These are phyloP conservation scores for Colletotrichum limetticola DNA, from an alignment of 2,329 filamentous ascomycete species.

Conservation along the genomic window DNA sequence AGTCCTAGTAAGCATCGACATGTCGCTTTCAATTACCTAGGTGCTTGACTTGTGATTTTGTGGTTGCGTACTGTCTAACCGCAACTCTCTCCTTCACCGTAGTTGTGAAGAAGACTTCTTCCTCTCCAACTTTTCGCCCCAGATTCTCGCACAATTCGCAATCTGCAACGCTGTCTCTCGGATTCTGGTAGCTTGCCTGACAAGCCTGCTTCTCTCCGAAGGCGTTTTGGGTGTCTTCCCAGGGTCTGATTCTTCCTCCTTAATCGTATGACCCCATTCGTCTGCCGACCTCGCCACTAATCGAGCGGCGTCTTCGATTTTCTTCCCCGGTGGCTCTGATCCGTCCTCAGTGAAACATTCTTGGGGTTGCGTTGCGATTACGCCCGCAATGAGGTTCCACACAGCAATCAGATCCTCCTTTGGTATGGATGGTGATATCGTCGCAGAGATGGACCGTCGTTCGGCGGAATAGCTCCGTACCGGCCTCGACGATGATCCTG, in stretches of 20 bases:
- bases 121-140: constrained; percentile 30
- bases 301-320: constrained; percentile 41
- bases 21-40: not conserved
- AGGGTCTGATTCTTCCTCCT: constrained; percentile 3
- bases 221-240: not conserved
- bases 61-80: not conserved
- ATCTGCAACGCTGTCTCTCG: constrained; percentile 33
- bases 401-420: constrained; percentile 41
- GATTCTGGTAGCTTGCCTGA: constrained; percentile 24
- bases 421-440: constrained; percentile 33
- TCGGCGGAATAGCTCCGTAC: constrained; percentile 30
- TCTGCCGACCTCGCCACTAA: constrained; percentile 41
- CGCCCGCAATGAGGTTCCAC: constrained; percentile 51
- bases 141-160: constrained; percentile 24
- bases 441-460: constrained; percentile 32
- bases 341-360: constrained; percentile 86
- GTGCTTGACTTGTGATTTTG: too few relatives aligned
- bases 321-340: constrained; percentile 38
- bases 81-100: not conserved
- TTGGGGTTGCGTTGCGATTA: constrained; percentile 98
- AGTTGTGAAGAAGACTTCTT: constrained; percentile 27
- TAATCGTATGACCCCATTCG: constrained; percentile 38
- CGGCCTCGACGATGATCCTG: not conserved
- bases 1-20: not conserved
- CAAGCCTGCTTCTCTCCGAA: constrained; percentile 13